Conservation (phyloP, 2,329 filamentous ascomycete species). For the Thielaviopsis punctulata region DNA sequence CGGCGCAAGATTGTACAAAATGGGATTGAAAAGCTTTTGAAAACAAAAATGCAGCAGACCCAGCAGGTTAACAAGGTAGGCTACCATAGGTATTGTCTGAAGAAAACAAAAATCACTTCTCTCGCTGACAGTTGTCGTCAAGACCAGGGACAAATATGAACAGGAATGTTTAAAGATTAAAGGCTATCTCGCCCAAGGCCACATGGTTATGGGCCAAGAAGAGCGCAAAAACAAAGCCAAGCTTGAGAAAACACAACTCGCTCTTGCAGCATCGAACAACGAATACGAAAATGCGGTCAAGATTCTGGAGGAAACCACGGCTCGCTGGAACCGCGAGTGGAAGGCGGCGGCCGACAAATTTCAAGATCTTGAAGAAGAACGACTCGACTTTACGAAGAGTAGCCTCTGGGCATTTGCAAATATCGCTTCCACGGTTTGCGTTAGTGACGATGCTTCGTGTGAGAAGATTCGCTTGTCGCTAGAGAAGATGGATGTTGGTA, state of each 20-base stretch:
- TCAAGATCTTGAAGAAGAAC: slow-evolving; percentile 93
- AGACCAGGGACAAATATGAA: slow-evolving; percentile 86
- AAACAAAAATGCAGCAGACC: slow-evolving; percentile 85
- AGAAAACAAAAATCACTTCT: no score
- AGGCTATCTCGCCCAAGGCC: slow-evolving; percentile 91
- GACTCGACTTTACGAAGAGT: slow-evolving; percentile 92
- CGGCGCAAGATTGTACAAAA: slow-evolving; percentile 88
- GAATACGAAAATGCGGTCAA: slow-evolving; percentile 93
- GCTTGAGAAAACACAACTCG: slow-evolving; percentile 95
- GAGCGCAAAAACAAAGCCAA: slow-evolving; percentile 98
- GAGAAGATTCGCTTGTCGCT: slow-evolving; percentile 89
- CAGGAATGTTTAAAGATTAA: slow-evolving; percentile 98
- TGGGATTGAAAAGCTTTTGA: slow-evolving; percentile 85
- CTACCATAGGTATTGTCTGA: no score
- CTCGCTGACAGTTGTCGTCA: background rate
- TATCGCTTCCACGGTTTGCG: slow-evolving; percentile 89
- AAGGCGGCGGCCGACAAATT: slow-evolving; percentile 97
- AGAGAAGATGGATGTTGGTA: slow-evolving; percentile 92
- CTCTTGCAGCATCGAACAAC: slow-evolving; percentile 72
- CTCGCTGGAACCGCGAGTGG: slow-evolving; percentile 95
- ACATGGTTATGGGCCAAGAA: slow-evolving; percentile 99
- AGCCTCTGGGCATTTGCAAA: slow-evolving; percentile 98
- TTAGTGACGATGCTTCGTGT: slow-evolving; percentile 90
- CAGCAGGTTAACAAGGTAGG: slow-evolving; percentile 75
- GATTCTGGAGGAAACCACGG: slow-evolving; percentile 83